These are phyloP conservation scores for Grosmannia clavigera DNA, from an alignment of 2,329 filamentous ascomycete species.

Conservation along the genomic window DNA sequence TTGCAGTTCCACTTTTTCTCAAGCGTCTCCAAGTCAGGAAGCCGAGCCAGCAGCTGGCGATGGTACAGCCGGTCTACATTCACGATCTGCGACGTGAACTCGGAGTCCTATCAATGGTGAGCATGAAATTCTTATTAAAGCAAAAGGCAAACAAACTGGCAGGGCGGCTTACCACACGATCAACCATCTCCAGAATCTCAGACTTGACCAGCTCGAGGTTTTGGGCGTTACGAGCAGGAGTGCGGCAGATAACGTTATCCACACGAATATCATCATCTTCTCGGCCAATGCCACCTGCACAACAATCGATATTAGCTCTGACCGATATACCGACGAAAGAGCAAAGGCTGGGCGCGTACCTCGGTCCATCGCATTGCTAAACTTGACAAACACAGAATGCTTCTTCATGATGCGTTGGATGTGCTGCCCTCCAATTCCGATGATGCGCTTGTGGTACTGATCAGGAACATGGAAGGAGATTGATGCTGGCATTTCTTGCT, in stretches of 20 bases:
- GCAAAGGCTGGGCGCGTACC: constrained; percentile 29
- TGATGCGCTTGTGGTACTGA: constrained; percentile 98
- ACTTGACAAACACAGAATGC: constrained; percentile 98
- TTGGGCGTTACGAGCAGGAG: constrained; percentile 90
- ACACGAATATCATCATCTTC: constrained; percentile 98
- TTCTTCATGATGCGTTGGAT: constrained; percentile 99
- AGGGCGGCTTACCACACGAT: constrained; percentile 58
- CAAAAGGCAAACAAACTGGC: constrained; percentile 1
- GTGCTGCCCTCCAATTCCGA: constrained; percentile 94
- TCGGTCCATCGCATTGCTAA: constrained; percentile 97
- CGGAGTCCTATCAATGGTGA: constrained; percentile 55
- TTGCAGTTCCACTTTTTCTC: constrained; percentile 99
- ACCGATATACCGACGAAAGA: not conserved
- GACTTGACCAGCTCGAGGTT: constrained; percentile 96
- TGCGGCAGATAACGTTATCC: constrained; percentile 97
- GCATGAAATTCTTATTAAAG: not conserved
- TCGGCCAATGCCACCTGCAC: constrained; percentile 59
- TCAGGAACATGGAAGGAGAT: constrained; percentile 99
- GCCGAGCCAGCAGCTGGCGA: constrained; percentile 78
- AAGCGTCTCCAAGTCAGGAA: constrained; percentile 81
- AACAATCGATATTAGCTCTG: constrained; percentile 16
- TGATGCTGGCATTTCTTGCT: constrained; percentile 97
- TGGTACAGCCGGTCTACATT: constrained; percentile 92
- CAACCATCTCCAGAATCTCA: constrained; percentile 99
- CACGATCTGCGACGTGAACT: constrained; percentile 90